phyloP scores from a whole-genome alignment of 345 rosid species.

The Psidium friedrichsthalianum region DNA sequence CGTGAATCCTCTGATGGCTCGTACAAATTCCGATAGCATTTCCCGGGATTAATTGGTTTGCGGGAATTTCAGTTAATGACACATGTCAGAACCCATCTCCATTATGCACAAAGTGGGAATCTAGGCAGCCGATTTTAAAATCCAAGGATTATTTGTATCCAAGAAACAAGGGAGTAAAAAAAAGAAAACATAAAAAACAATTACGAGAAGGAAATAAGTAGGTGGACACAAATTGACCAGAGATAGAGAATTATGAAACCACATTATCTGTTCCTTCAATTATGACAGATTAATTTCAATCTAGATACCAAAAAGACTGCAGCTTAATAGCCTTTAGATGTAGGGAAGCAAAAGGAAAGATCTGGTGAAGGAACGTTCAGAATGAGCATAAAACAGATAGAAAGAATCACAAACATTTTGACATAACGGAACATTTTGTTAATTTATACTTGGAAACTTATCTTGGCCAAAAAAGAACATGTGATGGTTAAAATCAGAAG shows the following conservation, averaged over 20 bases:
- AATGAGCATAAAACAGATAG: neutral
- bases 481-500: neutral
- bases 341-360: neutral
- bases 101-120: neutral
- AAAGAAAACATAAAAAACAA: neutral
- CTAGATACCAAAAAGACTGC: neutral
- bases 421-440: neutral
- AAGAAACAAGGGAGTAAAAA: neutral
- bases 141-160: neutral
- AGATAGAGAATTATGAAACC: neutral
- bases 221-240: neutral
- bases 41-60: slow-evolving; percentile 19
- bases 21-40: slow-evolving; percentile 48
- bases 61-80: neutral
- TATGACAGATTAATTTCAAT: neutral
- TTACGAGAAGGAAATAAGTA: neutral
- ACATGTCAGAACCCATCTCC: neutral
- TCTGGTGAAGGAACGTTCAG: neutral
- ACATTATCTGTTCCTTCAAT: neutral
- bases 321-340: neutral
- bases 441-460: neutral
- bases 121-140: neutral
- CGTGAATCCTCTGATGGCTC: slow-evolving; percentile 59
- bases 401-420: neutral
- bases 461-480: neutral